Evolutionary conservation across 345 rosid species (phyloP).

Genomic region (Dipteronia sinensis): DNA sequence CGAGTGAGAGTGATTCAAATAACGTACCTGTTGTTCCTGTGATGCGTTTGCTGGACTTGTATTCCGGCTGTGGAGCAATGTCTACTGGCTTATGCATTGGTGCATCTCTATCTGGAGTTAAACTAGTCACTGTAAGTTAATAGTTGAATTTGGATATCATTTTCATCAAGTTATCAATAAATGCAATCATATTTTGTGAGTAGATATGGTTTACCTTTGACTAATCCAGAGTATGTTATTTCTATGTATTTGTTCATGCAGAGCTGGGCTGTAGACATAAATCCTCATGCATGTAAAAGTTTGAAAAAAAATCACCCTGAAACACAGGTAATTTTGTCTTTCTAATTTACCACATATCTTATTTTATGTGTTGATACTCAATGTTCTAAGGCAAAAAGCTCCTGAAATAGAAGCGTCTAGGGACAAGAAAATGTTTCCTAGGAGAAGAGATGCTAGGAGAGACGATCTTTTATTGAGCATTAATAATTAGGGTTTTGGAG

Average conservation of each 20-base stretch:
- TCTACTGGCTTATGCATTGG: conserved; percentile 52
- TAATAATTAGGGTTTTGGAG: too few species aligned
- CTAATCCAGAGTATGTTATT: neutral
- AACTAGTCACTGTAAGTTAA: conserved; percentile 35
- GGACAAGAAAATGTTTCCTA: too few species aligned
- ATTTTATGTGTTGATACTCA: neutral
- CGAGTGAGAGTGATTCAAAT: conserved; percentile 40
- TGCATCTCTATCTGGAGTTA: conserved; percentile 38
- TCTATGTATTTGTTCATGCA: conserved; percentile 7
- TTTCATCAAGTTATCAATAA: neutral
- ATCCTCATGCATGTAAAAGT: conserved; percentile 40
- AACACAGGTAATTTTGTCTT: conserved; percentile 12
- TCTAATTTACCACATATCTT: neutral
- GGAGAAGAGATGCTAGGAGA: too few species aligned
- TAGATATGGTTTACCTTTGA: neutral
- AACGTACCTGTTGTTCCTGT: conserved; percentile 1
- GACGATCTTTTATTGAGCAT: too few species aligned
- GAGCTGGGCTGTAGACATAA: conserved; percentile 52
- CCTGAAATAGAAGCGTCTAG: too few species aligned
- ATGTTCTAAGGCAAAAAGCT: too few species aligned
- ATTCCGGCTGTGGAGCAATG: conserved; percentile 54
- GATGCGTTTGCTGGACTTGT: conserved; percentile 39
- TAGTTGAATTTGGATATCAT: neutral
- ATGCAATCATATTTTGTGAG: neutral
- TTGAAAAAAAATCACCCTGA: conserved; percentile 41